Conservation (phyloP, 2,329 filamentous ascomycete genomes). For the Sphaceloma murrayae region DNA sequence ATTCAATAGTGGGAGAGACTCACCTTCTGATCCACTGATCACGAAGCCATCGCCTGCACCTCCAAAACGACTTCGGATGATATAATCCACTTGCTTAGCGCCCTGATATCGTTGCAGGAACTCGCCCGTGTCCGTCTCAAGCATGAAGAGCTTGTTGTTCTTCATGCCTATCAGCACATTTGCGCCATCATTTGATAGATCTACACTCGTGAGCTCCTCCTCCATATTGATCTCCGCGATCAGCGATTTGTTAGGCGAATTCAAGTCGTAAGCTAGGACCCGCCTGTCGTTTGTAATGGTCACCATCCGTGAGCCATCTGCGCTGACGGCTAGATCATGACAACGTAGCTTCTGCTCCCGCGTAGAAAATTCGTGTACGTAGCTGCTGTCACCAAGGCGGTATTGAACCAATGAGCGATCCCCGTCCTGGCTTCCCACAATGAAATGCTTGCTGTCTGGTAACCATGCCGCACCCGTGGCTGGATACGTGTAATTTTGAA, state of each 20-base stretch:
- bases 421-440: slow-evolving; percentile 67
- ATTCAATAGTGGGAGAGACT: neutral
- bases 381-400: slow-evolving; percentile 17
- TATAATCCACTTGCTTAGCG: slow-evolving; percentile 61
- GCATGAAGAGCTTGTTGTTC: slow-evolving; percentile 65
- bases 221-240: slow-evolving; percentile 64
- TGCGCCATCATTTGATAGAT: slow-evolving; percentile 70
- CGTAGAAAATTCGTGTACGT: slow-evolving; percentile 16
- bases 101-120: slow-evolving; percentile 64
- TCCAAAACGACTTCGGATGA: slow-evolving; percentile 77
- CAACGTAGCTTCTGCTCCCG: slow-evolving; percentile 43
- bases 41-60: slow-evolving; percentile 89
- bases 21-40: slow-evolving; percentile 83
- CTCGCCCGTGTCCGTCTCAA: slow-evolving; percentile 65
- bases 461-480: slow-evolving; percentile 89
- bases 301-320: slow-evolving; percentile 69
- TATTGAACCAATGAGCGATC: slow-evolving; percentile 54
- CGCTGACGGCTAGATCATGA: slow-evolving; percentile 74
- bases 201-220: slow-evolving; percentile 65
- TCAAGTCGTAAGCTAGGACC: slow-evolving; percentile 73
- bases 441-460: slow-evolving; percentile 63
- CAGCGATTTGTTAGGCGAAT: slow-evolving; percentile 52
- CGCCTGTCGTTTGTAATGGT: slow-evolving; percentile 61
- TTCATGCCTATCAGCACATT: slow-evolving; percentile 74
- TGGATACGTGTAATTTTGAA: slow-evolving; percentile 68